Evolutionary conservation across 2,329 filamentous ascomycete species (phyloP).

Genomic region (Scedosporium minutisporum): DNA sequence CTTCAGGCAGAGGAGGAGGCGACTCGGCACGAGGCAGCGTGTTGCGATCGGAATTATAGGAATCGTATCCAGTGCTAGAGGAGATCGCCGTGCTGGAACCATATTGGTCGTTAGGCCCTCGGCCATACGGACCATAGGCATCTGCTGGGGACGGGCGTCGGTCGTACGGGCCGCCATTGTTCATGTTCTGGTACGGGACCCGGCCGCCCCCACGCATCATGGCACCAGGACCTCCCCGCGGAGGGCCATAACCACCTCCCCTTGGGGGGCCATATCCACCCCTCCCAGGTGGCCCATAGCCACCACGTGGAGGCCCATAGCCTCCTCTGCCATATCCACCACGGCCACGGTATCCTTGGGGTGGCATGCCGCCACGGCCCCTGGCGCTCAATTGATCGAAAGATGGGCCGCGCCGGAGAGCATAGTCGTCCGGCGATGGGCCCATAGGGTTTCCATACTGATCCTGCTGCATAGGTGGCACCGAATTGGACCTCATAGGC

Average conservation of each 20-base stretch:
- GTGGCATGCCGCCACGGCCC: constrained; percentile 37
- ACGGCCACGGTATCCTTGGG: constrained; percentile 32
- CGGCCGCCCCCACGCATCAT: constrained; percentile 21
- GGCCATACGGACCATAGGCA: constrained; percentile 27
- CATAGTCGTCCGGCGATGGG: constrained; percentile 31
- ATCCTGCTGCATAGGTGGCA: constrained; percentile 33
- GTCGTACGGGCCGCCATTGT: constrained; percentile 25
- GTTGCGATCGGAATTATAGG: constrained; percentile 19
- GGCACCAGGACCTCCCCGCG: constrained; percentile 16
- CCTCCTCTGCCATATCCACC: constrained; percentile 37
- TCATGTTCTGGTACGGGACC: constrained; percentile 34
- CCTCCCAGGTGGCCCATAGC: constrained; percentile 37
- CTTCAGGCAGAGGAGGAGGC: constrained; percentile 48
- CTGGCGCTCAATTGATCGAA: constrained; percentile 39
- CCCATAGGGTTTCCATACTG: constrained; percentile 54
- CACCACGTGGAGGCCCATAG: constrained; percentile 31
- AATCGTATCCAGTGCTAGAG: constrained; percentile 22
- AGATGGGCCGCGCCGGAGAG: constrained; percentile 33
- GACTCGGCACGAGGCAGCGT: constrained; percentile 51
- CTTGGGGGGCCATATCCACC: constrained; percentile 33
- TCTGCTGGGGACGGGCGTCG: constrained; percentile 26
- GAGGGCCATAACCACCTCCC: constrained; percentile 30
- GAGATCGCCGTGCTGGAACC: constrained; percentile 20
- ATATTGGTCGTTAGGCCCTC: constrained; percentile 19
- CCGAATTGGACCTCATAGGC: constrained; percentile 30